Base-by-base conservation (phyloP, 495 filamentous ascomycete genomes). In the Podospora anserina region DNA sequence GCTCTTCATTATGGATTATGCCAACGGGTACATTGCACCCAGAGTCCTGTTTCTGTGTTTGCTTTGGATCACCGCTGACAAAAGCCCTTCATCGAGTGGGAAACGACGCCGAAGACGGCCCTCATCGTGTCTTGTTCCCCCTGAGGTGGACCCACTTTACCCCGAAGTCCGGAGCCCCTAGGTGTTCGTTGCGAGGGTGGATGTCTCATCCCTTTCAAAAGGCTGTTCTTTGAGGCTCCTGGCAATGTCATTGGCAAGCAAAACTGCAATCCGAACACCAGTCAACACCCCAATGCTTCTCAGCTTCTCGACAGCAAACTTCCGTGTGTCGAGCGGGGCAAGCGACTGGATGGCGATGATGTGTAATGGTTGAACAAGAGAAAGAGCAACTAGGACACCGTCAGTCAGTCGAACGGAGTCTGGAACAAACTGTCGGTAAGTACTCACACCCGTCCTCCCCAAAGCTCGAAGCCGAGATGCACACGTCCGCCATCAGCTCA, bases 101-200 rank as follows among this genome's bases (percentile, higher is more conserved):
- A 23, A 0, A 78, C 78, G 5, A 86, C 71, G 0, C 81, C 80
- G 54, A 86, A 84, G 18, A 85, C 81, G 5, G 23, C 23, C 23
- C 23, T 1, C 23, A 23, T 23, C 23, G 23, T 23, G 23, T 23
- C 23, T 23, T 23, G 23, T 23, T 23, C 23, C 23, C 23, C 23
- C 23, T 23, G 23, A 23, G 1, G 23, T 23, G 23, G 23, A 23
- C 30, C 30, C 30, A 32, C 3, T 32, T 32, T 32, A 13, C 39
- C 39, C 39, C 39, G 9, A 13, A 49, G 6, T 39, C 34, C 11
- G 34, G 34, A 39, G 11, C 34, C 34, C 34, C 34, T 6, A 11
- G 34, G 11, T 39, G 34, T 11, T 39, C 34, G 11, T 6, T 3
- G 34, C 34, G 11, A 6, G 11, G 3, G 11, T 11, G 5, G 34